A percentile compares a stretch with the other conserved stretches of the same genome.
Evolutionary conservation across 495 filamentous ascomycete species (phyloP).

Genomic region (Pyronema domesticum): DNA sequence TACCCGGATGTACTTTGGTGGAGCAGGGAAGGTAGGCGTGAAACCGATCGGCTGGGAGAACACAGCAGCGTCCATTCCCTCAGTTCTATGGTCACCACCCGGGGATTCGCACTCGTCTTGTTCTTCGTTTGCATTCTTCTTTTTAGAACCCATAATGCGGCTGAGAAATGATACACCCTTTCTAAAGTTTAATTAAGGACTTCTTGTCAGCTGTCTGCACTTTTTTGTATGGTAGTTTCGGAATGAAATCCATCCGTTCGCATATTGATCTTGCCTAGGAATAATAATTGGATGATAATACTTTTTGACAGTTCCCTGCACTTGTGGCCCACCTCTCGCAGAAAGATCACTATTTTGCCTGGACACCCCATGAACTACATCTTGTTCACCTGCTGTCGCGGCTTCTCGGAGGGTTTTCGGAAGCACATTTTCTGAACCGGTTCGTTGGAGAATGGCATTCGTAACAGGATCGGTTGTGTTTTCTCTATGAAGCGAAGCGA

Average conservation of each 20-base stretch:
- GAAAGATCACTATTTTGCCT: conserved; percentile 23
- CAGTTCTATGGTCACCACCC: conserved; percentile 47
- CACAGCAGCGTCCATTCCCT: conserved; percentile 64
- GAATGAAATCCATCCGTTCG: conserved; percentile 3
- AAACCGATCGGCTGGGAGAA: conserved; percentile 73
- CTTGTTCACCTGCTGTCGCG: conserved; percentile 25
- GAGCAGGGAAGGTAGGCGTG: conserved; percentile 73
- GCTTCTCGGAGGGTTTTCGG: conserved; percentile 46
- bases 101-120: conserved; percentile 53
- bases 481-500: neutral
- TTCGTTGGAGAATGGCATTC: conserved; percentile 60
- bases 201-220: conserved; percentile 18
- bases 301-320: conserved; percentile 30
- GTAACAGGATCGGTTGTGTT: conserved; percentile 17
- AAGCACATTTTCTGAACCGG: conserved; percentile 55
- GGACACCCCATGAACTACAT: neutral
- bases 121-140: conserved; percentile 36
- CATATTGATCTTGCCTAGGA: neutral
- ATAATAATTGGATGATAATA: conserved; percentile 3
- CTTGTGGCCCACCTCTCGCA: conserved; percentile 24
- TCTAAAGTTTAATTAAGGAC: conserved; percentile 31
- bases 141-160: conserved; percentile 66
- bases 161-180: conserved; percentile 86
- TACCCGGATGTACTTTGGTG: conserved; percentile 65
- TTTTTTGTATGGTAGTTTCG: conserved; percentile 19